phyloP scores from a whole-genome alignment of 2,329 filamentous ascomycete genomes.

The Colletotrichum orbiculare region DNA sequence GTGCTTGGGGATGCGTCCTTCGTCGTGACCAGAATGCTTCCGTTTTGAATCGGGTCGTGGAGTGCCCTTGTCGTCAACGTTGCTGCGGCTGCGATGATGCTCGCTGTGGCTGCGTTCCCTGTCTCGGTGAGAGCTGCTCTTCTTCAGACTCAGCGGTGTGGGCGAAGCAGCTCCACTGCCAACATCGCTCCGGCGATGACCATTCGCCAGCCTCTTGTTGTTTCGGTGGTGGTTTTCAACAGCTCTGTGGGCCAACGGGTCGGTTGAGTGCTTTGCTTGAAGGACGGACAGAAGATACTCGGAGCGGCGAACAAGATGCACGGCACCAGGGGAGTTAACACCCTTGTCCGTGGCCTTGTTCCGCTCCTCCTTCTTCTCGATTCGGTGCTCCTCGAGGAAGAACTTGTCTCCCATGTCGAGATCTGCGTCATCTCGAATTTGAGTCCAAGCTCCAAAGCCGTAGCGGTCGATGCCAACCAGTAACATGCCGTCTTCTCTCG shows the following conservation, averaged over 20 bases:
- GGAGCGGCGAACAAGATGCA: slow-evolving; percentile 92
- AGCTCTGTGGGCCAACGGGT: slow-evolving; percentile 79
- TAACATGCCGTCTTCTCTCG: slow-evolving; percentile 96
- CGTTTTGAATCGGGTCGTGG: slow-evolving; percentile 68
- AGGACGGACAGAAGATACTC: slow-evolving; percentile 97
- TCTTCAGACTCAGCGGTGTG: slow-evolving; percentile 65
- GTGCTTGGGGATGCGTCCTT: slow-evolving; percentile 55
- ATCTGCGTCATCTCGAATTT: slow-evolving; percentile 91
- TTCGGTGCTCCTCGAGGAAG: slow-evolving; percentile 97
- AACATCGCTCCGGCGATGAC: slow-evolving; percentile 68
- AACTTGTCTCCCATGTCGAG: slow-evolving; percentile 90
- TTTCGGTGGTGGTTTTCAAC: slow-evolving; percentile 95
- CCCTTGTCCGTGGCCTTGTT: slow-evolving; percentile 81
- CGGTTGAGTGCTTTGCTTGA: slow-evolving; percentile 83
- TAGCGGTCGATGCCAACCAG: slow-evolving; percentile 92
- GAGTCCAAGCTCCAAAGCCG: slow-evolving; percentile 94
- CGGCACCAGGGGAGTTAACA: slow-evolving; percentile 94
- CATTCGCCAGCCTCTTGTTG: slow-evolving; percentile 80
- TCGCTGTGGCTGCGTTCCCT: slow-evolving; percentile 58
- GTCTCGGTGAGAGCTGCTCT: slow-evolving; percentile 58
- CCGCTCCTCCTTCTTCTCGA: slow-evolving; percentile 95
- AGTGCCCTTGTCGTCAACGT: slow-evolving; percentile 62
- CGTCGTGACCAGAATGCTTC: slow-evolving; percentile 66
- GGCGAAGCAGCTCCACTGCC: slow-evolving; percentile 78
- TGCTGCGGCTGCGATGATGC: slow-evolving; percentile 62